These are phyloP conservation scores for Hermanozyma aechmeae DNA, from an alignment of 805 yeast species.

Conservation along the genomic window DNA sequence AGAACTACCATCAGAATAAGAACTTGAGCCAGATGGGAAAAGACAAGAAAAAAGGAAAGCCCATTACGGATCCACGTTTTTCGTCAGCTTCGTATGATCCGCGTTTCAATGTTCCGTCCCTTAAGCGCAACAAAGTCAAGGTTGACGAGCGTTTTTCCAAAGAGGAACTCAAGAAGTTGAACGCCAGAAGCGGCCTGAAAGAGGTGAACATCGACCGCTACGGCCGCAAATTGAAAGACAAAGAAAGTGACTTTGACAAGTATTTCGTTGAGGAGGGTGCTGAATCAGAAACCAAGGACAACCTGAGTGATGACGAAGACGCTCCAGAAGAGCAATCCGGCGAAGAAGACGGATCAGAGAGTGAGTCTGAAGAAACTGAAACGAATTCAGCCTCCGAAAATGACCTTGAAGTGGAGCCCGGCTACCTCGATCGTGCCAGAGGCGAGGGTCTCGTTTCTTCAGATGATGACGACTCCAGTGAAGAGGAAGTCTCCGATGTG, in stretches of 20 bases:
- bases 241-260: constrained; percentile 32
- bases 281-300: constrained; percentile 18
- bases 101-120: constrained; percentile 67
- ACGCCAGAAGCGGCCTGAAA: constrained; percentile 37
- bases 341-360: constrained; percentile 7
- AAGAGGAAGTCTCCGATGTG: constrained; percentile 31
- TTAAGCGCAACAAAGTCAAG: constrained; percentile 61
- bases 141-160: constrained; percentile 79
- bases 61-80: constrained; percentile 71
- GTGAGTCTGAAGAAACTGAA: constrained; percentile 15
- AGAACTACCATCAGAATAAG: too few relatives aligned
- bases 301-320: constrained; percentile 15
- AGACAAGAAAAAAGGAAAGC: neutral
- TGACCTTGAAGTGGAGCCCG: constrained; percentile 18
- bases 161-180: constrained; percentile 46
- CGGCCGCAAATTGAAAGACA: constrained; percentile 59
- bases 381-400: constrained; percentile 1
- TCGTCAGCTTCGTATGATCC: constrained; percentile 78
- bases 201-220: constrained; percentile 71
- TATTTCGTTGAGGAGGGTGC: constrained; percentile 43
- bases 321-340: constrained; percentile 14
- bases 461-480: constrained; percentile 35
- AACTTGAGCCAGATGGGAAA: neutral
- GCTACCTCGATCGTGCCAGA: constrained; percentile 49
- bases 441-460: constrained; percentile 49